Evolutionary conservation across 306 rosid species (phyloP).

Genomic region (Inga laurina): DNA sequence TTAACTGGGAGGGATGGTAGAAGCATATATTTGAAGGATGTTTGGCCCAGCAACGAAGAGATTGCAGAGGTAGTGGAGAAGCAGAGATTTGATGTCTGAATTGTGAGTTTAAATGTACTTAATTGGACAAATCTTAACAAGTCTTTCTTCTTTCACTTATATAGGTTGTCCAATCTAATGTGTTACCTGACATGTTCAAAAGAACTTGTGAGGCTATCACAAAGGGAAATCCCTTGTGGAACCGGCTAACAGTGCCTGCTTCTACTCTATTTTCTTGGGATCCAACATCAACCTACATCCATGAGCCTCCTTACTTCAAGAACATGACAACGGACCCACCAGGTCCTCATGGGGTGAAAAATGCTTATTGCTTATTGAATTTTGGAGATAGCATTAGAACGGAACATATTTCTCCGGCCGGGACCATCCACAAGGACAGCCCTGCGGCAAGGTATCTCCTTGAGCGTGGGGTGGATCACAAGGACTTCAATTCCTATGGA

Average conservation of each 20-base stretch:
- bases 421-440: slow-evolving; percentile 71
- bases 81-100: neutral
- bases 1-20: neutral
- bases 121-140: neutral
- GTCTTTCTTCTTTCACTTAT: neutral
- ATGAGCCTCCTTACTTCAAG: slow-evolving; percentile 64
- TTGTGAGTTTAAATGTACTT: neutral
- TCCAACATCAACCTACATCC: slow-evolving; percentile 60
- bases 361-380: slow-evolving; percentile 64
- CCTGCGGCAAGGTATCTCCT: slow-evolving; percentile 64
- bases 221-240: slow-evolving; percentile 7
- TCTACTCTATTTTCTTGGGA: slow-evolving; percentile 58
- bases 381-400: slow-evolving; percentile 76
- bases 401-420: slow-evolving; percentile 32
- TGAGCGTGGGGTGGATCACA: slow-evolving; percentile 54
- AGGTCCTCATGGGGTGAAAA: slow-evolving; percentile 57
- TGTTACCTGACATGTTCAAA: slow-evolving; percentile 3
- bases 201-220: neutral
- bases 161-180: neutral
- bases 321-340: slow-evolving; percentile 68
- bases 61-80: slow-evolving; percentile 1
- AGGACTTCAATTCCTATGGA: slow-evolving; percentile 69
- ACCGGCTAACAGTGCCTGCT: slow-evolving; percentile 8
- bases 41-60: slow-evolving; percentile 6
- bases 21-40: neutral